phyloP scores from a whole-genome alignment of 2,329 filamentous ascomycete genomes.

The Hypomyces perniciosus region DNA sequence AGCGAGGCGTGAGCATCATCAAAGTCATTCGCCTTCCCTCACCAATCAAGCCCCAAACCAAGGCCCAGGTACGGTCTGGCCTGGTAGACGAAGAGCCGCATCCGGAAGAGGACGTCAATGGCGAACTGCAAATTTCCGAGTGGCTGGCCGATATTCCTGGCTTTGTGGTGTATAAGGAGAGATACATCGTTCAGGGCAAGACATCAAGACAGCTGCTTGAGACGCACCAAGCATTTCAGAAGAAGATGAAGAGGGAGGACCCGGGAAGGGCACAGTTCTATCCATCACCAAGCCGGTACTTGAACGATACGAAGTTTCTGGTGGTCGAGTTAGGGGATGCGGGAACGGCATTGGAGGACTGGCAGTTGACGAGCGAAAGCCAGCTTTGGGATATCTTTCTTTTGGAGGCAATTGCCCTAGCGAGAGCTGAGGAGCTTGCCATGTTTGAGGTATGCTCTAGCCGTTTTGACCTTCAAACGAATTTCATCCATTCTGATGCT shows the following conservation, averaged over 20 bases:
- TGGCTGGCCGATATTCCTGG: slow-evolving; percentile 58
- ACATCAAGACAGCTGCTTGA: slow-evolving; percentile 48
- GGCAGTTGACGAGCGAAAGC: slow-evolving; percentile 39
- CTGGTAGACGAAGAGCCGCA: slow-evolving; percentile 56
- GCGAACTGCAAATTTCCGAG: slow-evolving; percentile 58
- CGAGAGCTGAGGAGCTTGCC: slow-evolving; percentile 51
- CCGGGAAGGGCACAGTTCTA: slow-evolving; percentile 55
- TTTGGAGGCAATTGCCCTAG: slow-evolving; percentile 53
- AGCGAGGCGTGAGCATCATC: slow-evolving; percentile 56
- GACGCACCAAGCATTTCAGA: slow-evolving; percentile 55
- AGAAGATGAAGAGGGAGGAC: slow-evolving; percentile 47
- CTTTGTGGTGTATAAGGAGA: slow-evolving; percentile 60
- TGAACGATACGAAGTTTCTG: slow-evolving; percentile 52
- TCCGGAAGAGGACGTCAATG: slow-evolving; percentile 46
- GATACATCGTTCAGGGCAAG: slow-evolving; percentile 53
- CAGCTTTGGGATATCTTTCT: slow-evolving; percentile 61
- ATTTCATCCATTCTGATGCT: slow-evolving; percentile 3
- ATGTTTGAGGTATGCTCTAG: slow-evolving; percentile 49
- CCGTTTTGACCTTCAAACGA: background rate
- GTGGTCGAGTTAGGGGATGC: slow-evolving; percentile 60
- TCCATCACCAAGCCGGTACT: slow-evolving; percentile 53
- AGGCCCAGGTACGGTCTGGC: slow-evolving; percentile 46
- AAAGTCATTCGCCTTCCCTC: slow-evolving; percentile 57
- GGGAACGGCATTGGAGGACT: slow-evolving; percentile 54
- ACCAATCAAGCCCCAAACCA: slow-evolving; percentile 52